phyloP scores from a whole-genome alignment of 768 basidiomycete species.

The Lactarius quietus region DNA sequence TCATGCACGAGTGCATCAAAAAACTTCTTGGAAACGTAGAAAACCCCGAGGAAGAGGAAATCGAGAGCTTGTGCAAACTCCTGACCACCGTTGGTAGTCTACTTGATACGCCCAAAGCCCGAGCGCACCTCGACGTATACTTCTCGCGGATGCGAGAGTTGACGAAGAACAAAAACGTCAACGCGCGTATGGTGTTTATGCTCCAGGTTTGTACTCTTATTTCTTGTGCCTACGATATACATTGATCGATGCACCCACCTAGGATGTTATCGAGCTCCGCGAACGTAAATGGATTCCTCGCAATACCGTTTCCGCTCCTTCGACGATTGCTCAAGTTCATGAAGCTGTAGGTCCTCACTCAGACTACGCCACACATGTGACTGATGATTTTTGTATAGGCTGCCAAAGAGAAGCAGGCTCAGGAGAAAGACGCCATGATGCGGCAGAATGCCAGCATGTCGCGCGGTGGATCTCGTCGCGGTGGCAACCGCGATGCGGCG shows the following conservation, averaged over 20 bases:
- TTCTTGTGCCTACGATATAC: neutral
- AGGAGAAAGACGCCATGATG: conserved; percentile 66
- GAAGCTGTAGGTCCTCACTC: conserved; percentile 57
- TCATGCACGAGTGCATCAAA: conserved; percentile 99
- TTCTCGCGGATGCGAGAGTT: conserved; percentile 88
- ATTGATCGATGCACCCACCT: conserved; percentile 17
- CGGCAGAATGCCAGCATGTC: conserved; percentile 74
- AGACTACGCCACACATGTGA: neutral
- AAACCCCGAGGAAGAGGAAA: conserved; percentile 96
- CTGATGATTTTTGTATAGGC: conserved; percentile 44
- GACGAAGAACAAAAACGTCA: conserved; percentile 67
- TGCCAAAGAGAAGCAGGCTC: conserved; percentile 85
- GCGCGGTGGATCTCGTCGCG: conserved; percentile 86
- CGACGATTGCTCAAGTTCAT: conserved; percentile 87
- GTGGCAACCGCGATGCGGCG: conserved; percentile 60
- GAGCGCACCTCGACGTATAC: conserved; percentile 87
- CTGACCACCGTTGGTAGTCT: conserved; percentile 81
- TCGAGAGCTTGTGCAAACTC: conserved; percentile 93
- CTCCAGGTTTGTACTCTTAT: conserved; percentile 61
- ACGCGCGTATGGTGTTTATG: conserved; percentile 92
- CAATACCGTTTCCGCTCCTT: conserved; percentile 68
- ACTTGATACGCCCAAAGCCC: conserved; percentile 79
- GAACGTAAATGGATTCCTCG: conserved; percentile 77
- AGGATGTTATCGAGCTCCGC: conserved; percentile 92
- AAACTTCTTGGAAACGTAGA: conserved; percentile 91